Base-by-base conservation (phyloP, 2,329 filamentous ascomycete species). In the Neofusicoccum parvum region DNA sequence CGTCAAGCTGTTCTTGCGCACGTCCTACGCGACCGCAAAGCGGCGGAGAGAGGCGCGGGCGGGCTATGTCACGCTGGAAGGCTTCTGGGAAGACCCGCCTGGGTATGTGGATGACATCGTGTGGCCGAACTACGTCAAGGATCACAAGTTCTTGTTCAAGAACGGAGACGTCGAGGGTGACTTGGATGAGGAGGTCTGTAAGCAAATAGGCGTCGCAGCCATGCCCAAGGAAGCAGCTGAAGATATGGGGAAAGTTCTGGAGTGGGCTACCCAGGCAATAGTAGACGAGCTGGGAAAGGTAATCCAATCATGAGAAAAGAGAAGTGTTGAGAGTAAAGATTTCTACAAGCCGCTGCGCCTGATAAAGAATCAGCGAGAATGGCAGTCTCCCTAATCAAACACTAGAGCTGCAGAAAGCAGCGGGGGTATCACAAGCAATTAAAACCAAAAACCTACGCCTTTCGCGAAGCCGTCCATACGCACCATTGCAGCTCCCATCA, bases 41-140 rank as follows among this genome's bases (percentile, higher is more conserved):
- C 79, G 81, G 39, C 83, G 92, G 27, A 81, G 92, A 36, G 87
- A 90, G 73, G 87, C 87, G 0, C 81, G 92, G 63, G 87, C 85
- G 69, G 91, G 91, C 11, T 95, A 95, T 75, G 90, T 92, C 36
- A 94, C 92, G 50, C 74, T 80, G 43, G 83, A 97, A 73, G 94
- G 94, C 34, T 99, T 97, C 80, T 99, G 95, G 95, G 85, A 89
- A 65, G 95, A 99, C 77, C 95, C 95, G 0, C 92, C 92, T 0
- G 94, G 92, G 0, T 99, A 98, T 76, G 93, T 98, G 43, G 94
- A 98, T 75, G 87, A 91, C 75, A 86, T 99, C 64, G 95, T 99
- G 4, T 99, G 95, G 95, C 94, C 94, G 3, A 94, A 96, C 72
- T 98, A 97, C 77, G 91, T 91, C 3, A 83, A 86, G 62, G 87